phyloP scores from a whole-genome alignment of 2,329 filamentous ascomycete genomes.

The Cytospora mali region DNA sequence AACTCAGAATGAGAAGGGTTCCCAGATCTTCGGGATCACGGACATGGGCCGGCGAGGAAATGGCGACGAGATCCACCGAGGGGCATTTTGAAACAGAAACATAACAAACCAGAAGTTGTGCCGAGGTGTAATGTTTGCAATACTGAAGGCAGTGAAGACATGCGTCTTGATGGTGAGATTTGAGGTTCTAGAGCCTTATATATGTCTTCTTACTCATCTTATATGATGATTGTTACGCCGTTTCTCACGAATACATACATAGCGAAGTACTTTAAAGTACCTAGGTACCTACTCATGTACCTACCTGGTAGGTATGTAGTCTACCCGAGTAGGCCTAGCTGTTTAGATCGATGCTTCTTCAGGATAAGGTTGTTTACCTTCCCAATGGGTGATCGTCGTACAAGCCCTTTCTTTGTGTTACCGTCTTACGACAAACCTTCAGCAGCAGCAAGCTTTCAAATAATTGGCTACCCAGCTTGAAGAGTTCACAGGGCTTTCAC shows the following conservation, averaged over 20 bases:
- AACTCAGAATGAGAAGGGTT: slow-evolving; percentile 26
- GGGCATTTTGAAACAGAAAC: slow-evolving; percentile 7
- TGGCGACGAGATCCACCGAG: slow-evolving; percentile 22
- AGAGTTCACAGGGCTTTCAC: background rate
- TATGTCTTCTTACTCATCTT: no score
- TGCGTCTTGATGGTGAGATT: background rate
- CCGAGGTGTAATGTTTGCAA: background rate
- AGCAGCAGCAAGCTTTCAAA: background rate
- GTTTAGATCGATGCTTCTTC: background rate
- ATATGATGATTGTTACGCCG: no score
- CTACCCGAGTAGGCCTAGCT: no score
- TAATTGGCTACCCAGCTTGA: background rate
- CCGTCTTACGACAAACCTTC: background rate
- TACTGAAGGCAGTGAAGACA: background rate
- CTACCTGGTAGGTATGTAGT: no score
- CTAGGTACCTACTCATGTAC: no score
- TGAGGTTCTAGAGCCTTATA: no score
- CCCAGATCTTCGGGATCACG: slow-evolving; percentile 26
- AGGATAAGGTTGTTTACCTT: background rate
- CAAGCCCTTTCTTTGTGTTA: background rate
- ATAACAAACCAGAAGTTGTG: background rate
- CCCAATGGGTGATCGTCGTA: background rate
- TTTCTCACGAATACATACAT: no score
- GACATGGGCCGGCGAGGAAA: slow-evolving; percentile 15
- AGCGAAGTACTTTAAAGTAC: no score